A percentile compares a stretch with the other conserved stretches of the same genome.
phyloP scores from a whole-genome alignment of 805 yeast genomes.

The Teunomyces tritomae region DNA sequence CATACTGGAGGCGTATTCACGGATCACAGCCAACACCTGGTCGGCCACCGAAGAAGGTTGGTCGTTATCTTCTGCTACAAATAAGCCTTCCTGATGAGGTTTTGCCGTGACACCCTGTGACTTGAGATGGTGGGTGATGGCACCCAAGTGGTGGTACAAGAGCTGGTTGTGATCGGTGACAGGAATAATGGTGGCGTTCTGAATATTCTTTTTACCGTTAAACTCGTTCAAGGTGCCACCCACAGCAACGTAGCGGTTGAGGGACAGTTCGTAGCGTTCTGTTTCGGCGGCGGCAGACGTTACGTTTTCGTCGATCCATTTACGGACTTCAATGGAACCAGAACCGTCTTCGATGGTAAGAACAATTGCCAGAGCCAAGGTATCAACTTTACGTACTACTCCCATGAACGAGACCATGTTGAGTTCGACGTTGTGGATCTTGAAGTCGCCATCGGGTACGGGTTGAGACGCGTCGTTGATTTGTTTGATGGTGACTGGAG shows the following conservation, averaged over 20 bases:
- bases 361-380: conserved; percentile 53
- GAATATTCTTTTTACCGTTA: conserved; percentile 60
- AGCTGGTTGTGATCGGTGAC: conserved; percentile 66
- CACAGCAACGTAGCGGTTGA: conserved; percentile 61
- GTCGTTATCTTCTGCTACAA: conserved; percentile 23
- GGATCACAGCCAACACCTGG: conserved; percentile 46
- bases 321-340: conserved; percentile 53
- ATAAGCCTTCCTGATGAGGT: conserved; percentile 21
- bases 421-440: conserved; percentile 56
- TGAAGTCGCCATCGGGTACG: conserved; percentile 67
- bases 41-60: conserved; percentile 31
- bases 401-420: conserved; percentile 66
- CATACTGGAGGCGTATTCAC: conserved; percentile 54
- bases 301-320: conserved; percentile 49
- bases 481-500: conserved; percentile 75
- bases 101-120: conserved; percentile 47
- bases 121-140: conserved; percentile 51
- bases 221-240: conserved; percentile 51
- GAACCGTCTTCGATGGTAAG: conserved; percentile 78
- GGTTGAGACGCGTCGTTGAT: conserved; percentile 59
- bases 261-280: conserved; percentile 32
- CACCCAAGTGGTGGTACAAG: conserved; percentile 63
- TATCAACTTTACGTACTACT: conserved; percentile 61
- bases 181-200: conserved; percentile 57
- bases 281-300: conserved; percentile 29